Conservation (phyloP, 805 yeast species). For the Ogataea methanolica region DNA sequence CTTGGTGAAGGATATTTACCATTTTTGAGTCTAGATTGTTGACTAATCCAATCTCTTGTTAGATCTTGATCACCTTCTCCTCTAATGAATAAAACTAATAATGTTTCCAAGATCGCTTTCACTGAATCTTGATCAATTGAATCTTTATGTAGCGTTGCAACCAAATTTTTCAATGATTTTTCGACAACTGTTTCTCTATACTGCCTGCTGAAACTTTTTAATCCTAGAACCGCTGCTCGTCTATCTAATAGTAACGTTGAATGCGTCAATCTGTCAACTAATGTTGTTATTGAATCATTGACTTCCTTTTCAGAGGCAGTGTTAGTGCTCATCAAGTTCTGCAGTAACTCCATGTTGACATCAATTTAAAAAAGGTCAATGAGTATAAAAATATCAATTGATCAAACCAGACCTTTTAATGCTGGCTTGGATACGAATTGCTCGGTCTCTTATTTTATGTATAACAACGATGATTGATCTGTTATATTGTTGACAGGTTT, state of each 20-base stretch:
- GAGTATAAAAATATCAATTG: neutral
- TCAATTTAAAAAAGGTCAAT: neutral
- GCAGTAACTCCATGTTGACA: slow-evolving; percentile 29
- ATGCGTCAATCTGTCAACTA: slow-evolving; percentile 83
- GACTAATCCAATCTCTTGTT: slow-evolving; percentile 66
- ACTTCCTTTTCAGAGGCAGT: slow-evolving; percentile 34
- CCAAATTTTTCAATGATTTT: slow-evolving; percentile 71
- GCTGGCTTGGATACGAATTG: too few species aligned
- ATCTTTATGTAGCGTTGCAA: slow-evolving; percentile 62
- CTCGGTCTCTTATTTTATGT: too few species aligned
- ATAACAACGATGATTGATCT: too few species aligned
- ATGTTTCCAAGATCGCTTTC: slow-evolving; percentile 79
- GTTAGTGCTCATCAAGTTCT: slow-evolving; percentile 31
- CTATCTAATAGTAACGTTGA: slow-evolving; percentile 80
- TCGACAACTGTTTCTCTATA: slow-evolving; percentile 89
- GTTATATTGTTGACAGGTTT: too few species aligned
- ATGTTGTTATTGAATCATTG: slow-evolving; percentile 81
- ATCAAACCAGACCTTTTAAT: too few species aligned
- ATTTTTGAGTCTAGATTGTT: slow-evolving; percentile 66
- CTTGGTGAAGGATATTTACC: slow-evolving; percentile 79
- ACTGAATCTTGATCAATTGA: slow-evolving; percentile 61
- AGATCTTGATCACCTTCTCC: slow-evolving; percentile 55
- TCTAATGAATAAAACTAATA: slow-evolving; percentile 73
- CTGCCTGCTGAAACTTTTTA: slow-evolving; percentile 84
- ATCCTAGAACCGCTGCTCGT: slow-evolving; percentile 83